Base-by-base conservation (phyloP, 345 rosid genomes). In the Clausena lansium region DNA sequence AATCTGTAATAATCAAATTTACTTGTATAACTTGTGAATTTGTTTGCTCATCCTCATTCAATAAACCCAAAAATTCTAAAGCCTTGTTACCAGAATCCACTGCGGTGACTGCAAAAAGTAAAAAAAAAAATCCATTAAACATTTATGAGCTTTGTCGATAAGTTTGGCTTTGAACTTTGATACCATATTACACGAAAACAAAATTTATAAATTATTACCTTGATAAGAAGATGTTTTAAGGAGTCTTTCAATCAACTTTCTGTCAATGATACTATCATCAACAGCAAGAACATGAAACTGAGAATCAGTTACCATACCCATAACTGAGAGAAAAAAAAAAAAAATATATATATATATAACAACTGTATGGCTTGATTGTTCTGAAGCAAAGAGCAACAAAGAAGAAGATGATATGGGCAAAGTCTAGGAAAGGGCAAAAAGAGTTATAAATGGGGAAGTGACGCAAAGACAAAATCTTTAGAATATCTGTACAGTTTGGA, bases 51-150 rank as follows among this genome's bases (percentile, higher is more conserved):
- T 59, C 83, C 67, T 81, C 77, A 10, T 82, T 84, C 80, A 91
- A 30, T 63, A 75, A 78, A 28, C 98, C 98, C 74, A 95, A 87
- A 76, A 92, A 86, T 62, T 95, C 97, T 67, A 95, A 86, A 41
- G 99, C 97, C 81, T 94, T 92, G 8, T 89, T 93, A 32, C 90
- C 99, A 62, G 98, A 95, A 78, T 96, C 98, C 71, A 94, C 99
- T 15, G 90, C 94, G 0, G 98, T 94, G 24, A 94, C 99, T 92
- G 91, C 55, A 70, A 79, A 33, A 33, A 32, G 54, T 20, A 20
- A 33, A 9, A 32, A 22, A 30, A 57, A 13, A 5, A n/a, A 55
- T 36, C 11, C 50, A 57, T 14, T 14, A 50, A 38, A 68, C 19
- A 45, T n/a, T 47, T 39, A 4, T 5, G 57, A 17, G 22, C 17